Evolutionary conservation across 192 early-diverging fungal species (phyloP).

Genomic region (Endogone sp.): DNA sequence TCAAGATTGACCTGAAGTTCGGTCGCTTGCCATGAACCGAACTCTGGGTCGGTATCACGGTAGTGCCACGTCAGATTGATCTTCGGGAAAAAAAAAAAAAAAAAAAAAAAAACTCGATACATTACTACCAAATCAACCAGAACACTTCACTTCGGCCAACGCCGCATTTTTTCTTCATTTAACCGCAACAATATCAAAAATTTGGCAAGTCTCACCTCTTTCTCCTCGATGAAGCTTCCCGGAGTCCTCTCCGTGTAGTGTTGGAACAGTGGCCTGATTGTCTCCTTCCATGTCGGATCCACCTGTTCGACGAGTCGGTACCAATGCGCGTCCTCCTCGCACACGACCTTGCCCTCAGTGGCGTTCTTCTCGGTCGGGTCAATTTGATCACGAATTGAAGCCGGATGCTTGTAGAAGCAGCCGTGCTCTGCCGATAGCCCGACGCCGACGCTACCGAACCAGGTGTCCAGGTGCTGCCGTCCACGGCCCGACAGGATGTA

Average conservation of each 20-base stretch:
- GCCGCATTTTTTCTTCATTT: too few species aligned
- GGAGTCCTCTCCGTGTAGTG: slow-evolving; percentile 98
- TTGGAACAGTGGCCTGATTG: slow-evolving; percentile 91
- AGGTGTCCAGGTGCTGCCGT: slow-evolving; percentile 81
- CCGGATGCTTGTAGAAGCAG: slow-evolving; percentile 95
- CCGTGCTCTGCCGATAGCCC: slow-evolving; percentile 98
- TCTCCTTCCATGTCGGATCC: slow-evolving; percentile 88
- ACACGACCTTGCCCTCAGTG: slow-evolving; percentile 45
- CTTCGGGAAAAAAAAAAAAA: too few species aligned
- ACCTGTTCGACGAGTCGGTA: slow-evolving; percentile 82
- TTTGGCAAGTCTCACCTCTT: slow-evolving; percentile 77
- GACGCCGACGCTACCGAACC: slow-evolving; percentile 85
- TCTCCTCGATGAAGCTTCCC: slow-evolving; percentile 96
- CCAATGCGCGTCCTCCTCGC: slow-evolving; percentile 74
- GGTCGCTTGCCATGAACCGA: slow-evolving; percentile 96
- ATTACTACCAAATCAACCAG: too few species aligned
- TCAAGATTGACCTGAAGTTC: slow-evolving; percentile 98
- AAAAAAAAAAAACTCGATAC: too few species aligned
- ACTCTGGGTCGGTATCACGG: slow-evolving; percentile 90
- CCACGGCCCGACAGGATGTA: slow-evolving; percentile 96
- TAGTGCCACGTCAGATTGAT: slow-evolving; percentile 99
- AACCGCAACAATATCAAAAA: too few species aligned
- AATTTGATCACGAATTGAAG: slow-evolving; percentile 49
- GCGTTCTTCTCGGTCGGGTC: slow-evolving; percentile 39
- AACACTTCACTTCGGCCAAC: too few species aligned